A percentile compares a stretch with the other conserved stretches of the same genome.
phyloP scores from a whole-genome alignment of 768 basidiomycete genomes.

The Psilocybe tampanensis region DNA sequence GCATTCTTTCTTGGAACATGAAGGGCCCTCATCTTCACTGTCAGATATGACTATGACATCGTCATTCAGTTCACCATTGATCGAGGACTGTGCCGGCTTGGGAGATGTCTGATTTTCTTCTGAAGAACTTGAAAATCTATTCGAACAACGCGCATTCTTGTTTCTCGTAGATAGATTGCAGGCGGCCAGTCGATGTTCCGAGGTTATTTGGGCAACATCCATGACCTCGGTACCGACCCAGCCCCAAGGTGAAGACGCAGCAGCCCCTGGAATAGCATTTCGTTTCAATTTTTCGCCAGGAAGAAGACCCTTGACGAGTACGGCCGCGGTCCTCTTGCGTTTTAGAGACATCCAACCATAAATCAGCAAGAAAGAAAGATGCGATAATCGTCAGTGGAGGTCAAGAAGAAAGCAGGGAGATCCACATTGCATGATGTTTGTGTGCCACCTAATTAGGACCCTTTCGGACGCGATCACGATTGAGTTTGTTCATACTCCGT shows the following conservation, averaged over 20 bases:
- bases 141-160: constrained; percentile 54
- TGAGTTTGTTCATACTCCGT: not conserved
- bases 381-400: constrained; percentile 5
- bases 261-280: constrained; percentile 44
- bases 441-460: constrained; percentile 1
- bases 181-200: constrained; percentile 64
- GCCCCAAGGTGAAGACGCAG: constrained; percentile 60
- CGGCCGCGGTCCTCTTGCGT: constrained; percentile 56
- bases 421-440: not conserved
- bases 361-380: constrained; percentile 3
- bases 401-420: not conserved
- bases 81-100: constrained; percentile 10
- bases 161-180: constrained; percentile 66
- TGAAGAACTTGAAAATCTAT: constrained; percentile 44
- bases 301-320: constrained; percentile 50
- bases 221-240: constrained; percentile 78
- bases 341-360: constrained; percentile 51
- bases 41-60: constrained; percentile 75
- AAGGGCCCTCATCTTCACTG: constrained; percentile 55
- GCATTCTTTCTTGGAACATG: constrained; percentile 67
- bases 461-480: not conserved
- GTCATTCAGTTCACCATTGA: constrained; percentile 51
- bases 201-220: constrained; percentile 58
- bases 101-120: constrained; percentile 1
- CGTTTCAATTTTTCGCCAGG: constrained; percentile 69